These are phyloP conservation scores for Calonectria pseudoturangicola DNA, from an alignment of 2,329 filamentous ascomycete species.

Conservation along the genomic window DNA sequence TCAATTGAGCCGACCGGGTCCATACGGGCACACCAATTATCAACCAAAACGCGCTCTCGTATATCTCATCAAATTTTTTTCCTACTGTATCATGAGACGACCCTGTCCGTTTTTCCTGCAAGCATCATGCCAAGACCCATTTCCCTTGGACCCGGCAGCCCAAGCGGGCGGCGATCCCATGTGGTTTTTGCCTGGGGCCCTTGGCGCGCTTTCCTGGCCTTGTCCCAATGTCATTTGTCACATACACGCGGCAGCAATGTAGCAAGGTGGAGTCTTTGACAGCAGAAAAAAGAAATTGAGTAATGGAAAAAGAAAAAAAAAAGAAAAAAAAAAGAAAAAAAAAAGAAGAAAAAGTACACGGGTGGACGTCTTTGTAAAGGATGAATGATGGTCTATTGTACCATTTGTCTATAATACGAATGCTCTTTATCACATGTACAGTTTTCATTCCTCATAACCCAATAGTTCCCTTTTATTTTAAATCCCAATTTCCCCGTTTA, in stretches of 20 bases:
- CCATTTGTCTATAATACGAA: conserved; percentile 33
- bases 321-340: too few species aligned
- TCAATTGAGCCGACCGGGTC: not conserved
- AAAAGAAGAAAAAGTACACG: too few species aligned
- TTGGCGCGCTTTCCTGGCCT: conserved; percentile 7
- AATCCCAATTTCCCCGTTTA: conserved; percentile 17
- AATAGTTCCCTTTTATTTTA: conserved; percentile 24
- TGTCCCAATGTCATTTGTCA: conserved; percentile 23
- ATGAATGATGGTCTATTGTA: conserved; percentile 21
- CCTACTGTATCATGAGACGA: conserved; percentile 7
- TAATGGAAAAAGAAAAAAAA: too few species aligned
- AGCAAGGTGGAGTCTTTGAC: conserved; percentile 2
- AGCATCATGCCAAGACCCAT: conserved; percentile 25
- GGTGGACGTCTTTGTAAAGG: not conserved
- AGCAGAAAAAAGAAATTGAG: not conserved
- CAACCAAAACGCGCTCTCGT: not conserved
- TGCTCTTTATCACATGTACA: conserved; percentile 32
- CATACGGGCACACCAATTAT: not conserved
- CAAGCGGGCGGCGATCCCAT: not conserved
- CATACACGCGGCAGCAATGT: conserved; percentile 14
- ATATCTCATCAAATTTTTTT: not conserved
- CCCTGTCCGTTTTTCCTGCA: not conserved
- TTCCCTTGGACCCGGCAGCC: not conserved
- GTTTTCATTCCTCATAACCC: conserved; percentile 31
- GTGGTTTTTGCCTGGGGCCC: conserved; percentile 7